Percentiles rank a stretch among this genome's conserved stretches.
Evolutionary conservation across 2,329 filamentous ascomycete species (phyloP).

Genomic region (Fusarium nurragi): DNA sequence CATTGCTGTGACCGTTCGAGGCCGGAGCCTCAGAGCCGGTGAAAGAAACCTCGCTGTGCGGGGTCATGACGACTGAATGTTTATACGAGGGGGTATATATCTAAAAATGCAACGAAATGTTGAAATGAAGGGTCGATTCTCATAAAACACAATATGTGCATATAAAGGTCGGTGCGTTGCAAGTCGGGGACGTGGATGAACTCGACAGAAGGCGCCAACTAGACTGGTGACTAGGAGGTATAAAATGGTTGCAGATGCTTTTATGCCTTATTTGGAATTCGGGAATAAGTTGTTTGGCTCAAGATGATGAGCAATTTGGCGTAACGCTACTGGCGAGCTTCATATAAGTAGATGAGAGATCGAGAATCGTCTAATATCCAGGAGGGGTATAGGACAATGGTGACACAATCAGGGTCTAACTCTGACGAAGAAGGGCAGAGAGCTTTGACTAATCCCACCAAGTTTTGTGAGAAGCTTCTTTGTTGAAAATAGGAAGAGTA

Average conservation of each 20-base stretch:
- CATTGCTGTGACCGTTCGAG: slow-evolving; percentile 34
- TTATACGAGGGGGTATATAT: slow-evolving; percentile 17
- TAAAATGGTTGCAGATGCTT: slow-evolving; percentile 18
- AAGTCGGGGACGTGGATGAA: slow-evolving; percentile 18
- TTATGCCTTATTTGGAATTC: slow-evolving; percentile 23
- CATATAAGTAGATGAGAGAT: background rate
- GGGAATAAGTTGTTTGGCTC: slow-evolving; percentile 6
- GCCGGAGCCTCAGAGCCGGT: slow-evolving; percentile 41
- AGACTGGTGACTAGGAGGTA: slow-evolving; percentile 14
- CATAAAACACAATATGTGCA: slow-evolving; percentile 15
- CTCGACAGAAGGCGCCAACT: slow-evolving; percentile 10
- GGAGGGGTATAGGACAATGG: slow-evolving; percentile 7
- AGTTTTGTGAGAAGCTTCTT: slow-evolving; percentile 21
- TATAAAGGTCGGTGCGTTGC: slow-evolving; percentile 5
- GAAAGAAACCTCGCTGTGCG: slow-evolving; percentile 49
- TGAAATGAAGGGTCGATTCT: background rate
- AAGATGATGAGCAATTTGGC: slow-evolving; percentile 13
- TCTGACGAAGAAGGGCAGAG: slow-evolving; percentile 4
- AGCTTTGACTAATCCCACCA: slow-evolving; percentile 13
- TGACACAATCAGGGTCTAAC: background rate
- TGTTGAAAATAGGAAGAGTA: slow-evolving; percentile 30
- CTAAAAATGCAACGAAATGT: slow-evolving; percentile 3
- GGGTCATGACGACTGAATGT: slow-evolving; percentile 46
- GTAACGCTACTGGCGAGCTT: background rate
- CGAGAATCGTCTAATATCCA: background rate